Conservation (phyloP, 306 rosid genomes). For the Prunus campanulata region DNA sequence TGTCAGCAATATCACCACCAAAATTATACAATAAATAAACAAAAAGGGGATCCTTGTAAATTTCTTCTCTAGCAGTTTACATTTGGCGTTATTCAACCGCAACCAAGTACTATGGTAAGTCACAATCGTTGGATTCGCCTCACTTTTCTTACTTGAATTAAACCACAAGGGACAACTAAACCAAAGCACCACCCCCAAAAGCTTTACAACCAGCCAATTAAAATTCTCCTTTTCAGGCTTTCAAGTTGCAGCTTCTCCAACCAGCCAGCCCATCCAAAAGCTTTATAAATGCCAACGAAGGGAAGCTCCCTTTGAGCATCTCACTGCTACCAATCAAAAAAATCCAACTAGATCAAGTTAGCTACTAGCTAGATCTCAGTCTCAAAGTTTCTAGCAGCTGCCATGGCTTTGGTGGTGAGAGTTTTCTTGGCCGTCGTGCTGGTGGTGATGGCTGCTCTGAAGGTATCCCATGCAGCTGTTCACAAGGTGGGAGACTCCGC, state of each 20-base stretch:
- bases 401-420: slow-evolving; percentile 51
- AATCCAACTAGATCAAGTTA: not conserved
- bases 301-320: not conserved
- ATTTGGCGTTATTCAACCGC: not conserved
- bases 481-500: slow-evolving; percentile 81
- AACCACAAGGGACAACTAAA: not conserved
- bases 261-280: slow-evolving; percentile 28
- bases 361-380: not conserved
- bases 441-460: slow-evolving; percentile 24
- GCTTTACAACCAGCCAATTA: not conserved
- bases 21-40: not conserved
- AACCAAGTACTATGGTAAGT: not conserved
- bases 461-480: slow-evolving; percentile 49
- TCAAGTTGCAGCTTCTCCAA: slow-evolving; percentile 28
- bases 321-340: not conserved
- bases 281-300: slow-evolving; percentile 32
- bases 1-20: not conserved
- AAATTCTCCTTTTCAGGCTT: slow-evolving; percentile 21
- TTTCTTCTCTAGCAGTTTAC: not conserved
- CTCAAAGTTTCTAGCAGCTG: not conserved
- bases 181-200: not conserved
- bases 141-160: not conserved
- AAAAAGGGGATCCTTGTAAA: not conserved
- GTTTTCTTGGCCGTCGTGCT: slow-evolving; percentile 22
- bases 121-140: not conserved